Conservation (phyloP, 2,329 filamentous ascomycete species). For the Beauveria pseudobassiana region DNA sequence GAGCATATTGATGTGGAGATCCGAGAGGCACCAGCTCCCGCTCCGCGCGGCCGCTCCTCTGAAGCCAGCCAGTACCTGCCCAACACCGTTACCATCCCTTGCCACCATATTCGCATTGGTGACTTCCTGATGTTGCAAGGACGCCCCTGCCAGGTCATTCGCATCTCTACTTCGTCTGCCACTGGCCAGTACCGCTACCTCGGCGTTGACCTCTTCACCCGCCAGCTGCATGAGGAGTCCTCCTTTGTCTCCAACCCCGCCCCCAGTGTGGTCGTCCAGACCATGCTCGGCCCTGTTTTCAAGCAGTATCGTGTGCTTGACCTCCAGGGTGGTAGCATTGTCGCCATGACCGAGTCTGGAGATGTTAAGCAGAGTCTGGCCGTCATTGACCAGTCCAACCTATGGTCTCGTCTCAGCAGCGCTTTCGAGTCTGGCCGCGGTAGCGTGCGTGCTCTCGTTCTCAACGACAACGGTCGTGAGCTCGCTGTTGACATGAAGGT, state of each 20-base stretch:
- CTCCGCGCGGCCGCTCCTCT: constrained; percentile 21
- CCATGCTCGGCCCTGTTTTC: constrained; percentile 98
- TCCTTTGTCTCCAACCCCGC: constrained; percentile 96
- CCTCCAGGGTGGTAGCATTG: constrained; percentile 77
- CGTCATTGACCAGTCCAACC: constrained; percentile 90
- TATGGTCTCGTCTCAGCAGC: constrained; percentile 71
- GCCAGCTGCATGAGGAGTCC: constrained; percentile 98
- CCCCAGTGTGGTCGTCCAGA: constrained; percentile 95
- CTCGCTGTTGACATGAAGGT: constrained; percentile 99
- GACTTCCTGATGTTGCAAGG: constrained; percentile 98
- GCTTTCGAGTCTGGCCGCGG: constrained; percentile 89
- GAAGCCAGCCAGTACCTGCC: constrained; percentile 35
- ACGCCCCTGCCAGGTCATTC: constrained; percentile 99
- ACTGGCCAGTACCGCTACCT: constrained; percentile 99
- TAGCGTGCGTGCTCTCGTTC: constrained; percentile 89
- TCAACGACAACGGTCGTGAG: constrained; percentile 88
- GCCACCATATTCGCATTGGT: constrained; percentile 98
- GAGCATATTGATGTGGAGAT: constrained; percentile 43
- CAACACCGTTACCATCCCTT: constrained; percentile 95
- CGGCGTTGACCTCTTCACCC: constrained; percentile 99
- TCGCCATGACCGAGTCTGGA: constrained; percentile 97
- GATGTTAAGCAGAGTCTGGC: constrained; percentile 95
- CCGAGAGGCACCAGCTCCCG: constrained; percentile 24
- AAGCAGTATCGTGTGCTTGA: constrained; percentile 99
- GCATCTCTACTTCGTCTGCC: constrained; percentile 95